Conservation (phyloP, 768 basidiomycete genomes). For the Lactarius indigo region DNA sequence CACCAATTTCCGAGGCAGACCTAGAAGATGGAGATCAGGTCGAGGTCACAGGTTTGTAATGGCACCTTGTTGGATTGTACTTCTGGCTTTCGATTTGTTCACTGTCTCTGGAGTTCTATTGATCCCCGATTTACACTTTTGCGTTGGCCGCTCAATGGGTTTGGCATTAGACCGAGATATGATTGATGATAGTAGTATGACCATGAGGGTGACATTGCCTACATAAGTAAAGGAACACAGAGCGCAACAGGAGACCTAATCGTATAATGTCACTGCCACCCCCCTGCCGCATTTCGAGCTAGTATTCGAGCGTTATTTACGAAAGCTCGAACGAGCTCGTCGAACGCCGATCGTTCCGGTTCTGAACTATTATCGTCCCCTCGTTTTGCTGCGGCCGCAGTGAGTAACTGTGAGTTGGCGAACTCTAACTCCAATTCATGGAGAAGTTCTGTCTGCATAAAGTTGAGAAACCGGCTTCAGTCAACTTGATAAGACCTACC, state of each 20-base stretch:
- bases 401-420: constrained; percentile 63
- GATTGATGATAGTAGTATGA: neutral
- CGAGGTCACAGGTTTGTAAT: constrained; percentile 43
- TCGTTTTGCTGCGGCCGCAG: constrained; percentile 68
- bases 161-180: constrained; percentile 15
- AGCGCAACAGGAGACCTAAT: constrained; percentile 1
- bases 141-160: neutral
- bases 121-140: neutral
- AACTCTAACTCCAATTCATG: constrained; percentile 94
- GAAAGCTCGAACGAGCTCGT: constrained; percentile 88
- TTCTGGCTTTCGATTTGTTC: neutral
- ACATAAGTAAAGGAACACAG: constrained; percentile 4
- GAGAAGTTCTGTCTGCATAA: constrained; percentile 49
- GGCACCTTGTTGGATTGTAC: neutral
- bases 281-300: constrained; percentile 67
- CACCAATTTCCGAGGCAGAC: constrained; percentile 62
- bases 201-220: neutral
- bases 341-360: constrained; percentile 71
- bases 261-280: constrained; percentile 38
- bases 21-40: constrained; percentile 79
- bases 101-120: neutral
- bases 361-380: constrained; percentile 57
- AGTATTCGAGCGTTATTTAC: constrained; percentile 92
- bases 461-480: constrained; percentile 3
- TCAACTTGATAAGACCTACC: constrained; percentile 38